Conservation (phyloP, 148 eudicot species). For the Heliosperma pusillum region DNA sequence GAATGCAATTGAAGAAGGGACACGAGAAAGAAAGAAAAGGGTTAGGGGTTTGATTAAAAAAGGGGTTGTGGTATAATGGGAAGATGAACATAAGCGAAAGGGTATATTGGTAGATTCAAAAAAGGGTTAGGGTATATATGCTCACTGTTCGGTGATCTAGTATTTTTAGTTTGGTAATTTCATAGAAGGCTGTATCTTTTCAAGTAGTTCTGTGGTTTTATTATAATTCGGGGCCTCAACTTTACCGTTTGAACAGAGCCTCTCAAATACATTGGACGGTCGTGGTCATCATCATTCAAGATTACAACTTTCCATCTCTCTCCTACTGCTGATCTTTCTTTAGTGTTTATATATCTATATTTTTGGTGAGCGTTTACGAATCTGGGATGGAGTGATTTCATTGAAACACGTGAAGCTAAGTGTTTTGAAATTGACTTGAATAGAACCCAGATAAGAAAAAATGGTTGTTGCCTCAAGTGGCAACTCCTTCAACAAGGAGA, state of each 20-base stretch:
- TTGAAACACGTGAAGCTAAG: background rate
- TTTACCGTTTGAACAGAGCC: background rate
- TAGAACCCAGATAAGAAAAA: background rate
- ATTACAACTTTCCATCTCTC: conserved; percentile 3
- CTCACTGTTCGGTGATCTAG: too few species aligned
- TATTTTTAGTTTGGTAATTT: too few species aligned
- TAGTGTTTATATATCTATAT: background rate
- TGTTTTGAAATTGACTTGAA: background rate
- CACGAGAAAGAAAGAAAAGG: too few species aligned
- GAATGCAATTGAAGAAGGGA: too few species aligned
- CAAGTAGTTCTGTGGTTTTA: too few species aligned
- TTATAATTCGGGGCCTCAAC: background rate
- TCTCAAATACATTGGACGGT: background rate
- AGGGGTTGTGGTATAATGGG: too few species aligned
- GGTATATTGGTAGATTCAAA: too few species aligned
- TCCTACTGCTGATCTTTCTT: background rate
- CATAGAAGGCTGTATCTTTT: too few species aligned
- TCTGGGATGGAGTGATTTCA: background rate
- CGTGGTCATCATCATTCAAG: background rate
- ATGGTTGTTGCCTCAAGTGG: conserved; percentile 64
- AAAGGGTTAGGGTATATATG: too few species aligned
- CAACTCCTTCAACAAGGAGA: conserved; percentile 59
- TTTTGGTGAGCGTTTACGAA: background rate
- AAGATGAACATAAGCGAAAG: too few species aligned
- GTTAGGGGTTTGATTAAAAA: too few species aligned